Evolutionary conservation across 768 basidiomycete genomes (phyloP), one percentile per base, ranked within the genome.

Genomic region (Naematelia encephala): DNA sequence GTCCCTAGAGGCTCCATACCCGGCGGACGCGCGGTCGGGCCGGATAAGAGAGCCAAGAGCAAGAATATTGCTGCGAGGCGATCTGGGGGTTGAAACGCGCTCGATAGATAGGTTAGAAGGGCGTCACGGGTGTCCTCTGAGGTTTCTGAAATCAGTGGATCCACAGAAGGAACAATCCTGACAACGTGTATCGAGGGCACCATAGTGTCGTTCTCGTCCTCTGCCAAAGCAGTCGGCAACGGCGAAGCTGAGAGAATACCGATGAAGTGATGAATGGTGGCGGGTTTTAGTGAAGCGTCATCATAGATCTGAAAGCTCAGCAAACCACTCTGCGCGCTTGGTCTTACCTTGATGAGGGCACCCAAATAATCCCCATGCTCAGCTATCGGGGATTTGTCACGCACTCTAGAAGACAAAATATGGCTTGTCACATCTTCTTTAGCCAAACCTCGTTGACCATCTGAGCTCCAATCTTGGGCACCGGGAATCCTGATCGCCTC

Each of bases 161-260:
- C 34, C 34, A 39, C 34, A 39, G 34, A 16, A 39, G 34, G 8
- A 39, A 44, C 48, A 12, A 43, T 51, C 26, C 28, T 47, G 21
- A 75, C 54, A 12, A 74, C 76, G 26, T 77, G 76, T 10, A 77
- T 56, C 2, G 66, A 56, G 1, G 76, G 72, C 0, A 77, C 76
- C 0, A 61, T 8, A 10, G 46, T 46, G 0, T 48, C 51, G 16
- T 67, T 61, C 51, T 66, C 62, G 22, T 58, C 63, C 22, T 54
- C 23, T n/a, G 60, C 19, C 10, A 54, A 25, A 2, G 47, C 30
- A 23, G 67, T 48, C 4, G 76, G 76, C 5, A 77, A 49, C 0
- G 64, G 53, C 1, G 74, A 67, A 2, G 56, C 45, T 1, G 74
- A 74, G 2, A 77, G 52, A 26, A 77, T 59, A 1, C 76, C 76